phyloP scores from a whole-genome alignment of 805 yeast species.

The Diddensiella transvaalensis region DNA sequence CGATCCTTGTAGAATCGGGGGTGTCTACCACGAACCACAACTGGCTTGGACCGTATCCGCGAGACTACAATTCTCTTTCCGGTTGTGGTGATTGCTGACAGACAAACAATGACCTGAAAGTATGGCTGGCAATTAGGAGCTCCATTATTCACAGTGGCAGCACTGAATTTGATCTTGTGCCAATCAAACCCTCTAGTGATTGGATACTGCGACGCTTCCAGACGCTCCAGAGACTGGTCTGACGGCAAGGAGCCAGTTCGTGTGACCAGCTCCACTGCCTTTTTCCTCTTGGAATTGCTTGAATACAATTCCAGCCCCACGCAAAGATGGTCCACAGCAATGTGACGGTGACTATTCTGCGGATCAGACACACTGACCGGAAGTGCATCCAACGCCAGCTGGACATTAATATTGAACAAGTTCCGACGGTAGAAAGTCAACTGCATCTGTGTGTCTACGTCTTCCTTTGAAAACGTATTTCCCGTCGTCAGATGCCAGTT shows the following conservation, averaged over 20 bases:
- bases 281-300: slow-evolving; percentile 2
- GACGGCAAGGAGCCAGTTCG: slow-evolving; percentile 1
- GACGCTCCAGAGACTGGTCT: not conserved
- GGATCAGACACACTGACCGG: slow-evolving; percentile 4
- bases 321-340: not conserved
- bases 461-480: not conserved
- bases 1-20: slow-evolving; percentile 57
- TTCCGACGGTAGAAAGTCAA: slow-evolving; percentile 29
- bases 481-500: slow-evolving; percentile 14
- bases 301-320: slow-evolving; percentile 9
- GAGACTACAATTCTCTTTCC: slow-evolving; percentile 5
- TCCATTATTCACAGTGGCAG: slow-evolving; percentile 16
- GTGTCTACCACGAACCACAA: slow-evolving; percentile 58
- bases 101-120: slow-evolving; percentile 7
- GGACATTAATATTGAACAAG: slow-evolving; percentile 22
- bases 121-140: slow-evolving; percentile 16
- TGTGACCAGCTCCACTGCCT: slow-evolving; percentile 4
- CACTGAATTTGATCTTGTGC: slow-evolving; percentile 13
- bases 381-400: slow-evolving; percentile 1
- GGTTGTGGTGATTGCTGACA: slow-evolving; percentile 6
- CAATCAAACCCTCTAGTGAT: slow-evolving; percentile 3
- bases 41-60: slow-evolving; percentile 36
- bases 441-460: slow-evolving; percentile 7
- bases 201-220: not conserved
- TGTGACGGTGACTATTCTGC: not conserved